Percentiles rank a stretch among this genome's conserved stretches.
phyloP scores from a whole-genome alignment of 805 yeast genomes.

The Pichia scutulata region DNA sequence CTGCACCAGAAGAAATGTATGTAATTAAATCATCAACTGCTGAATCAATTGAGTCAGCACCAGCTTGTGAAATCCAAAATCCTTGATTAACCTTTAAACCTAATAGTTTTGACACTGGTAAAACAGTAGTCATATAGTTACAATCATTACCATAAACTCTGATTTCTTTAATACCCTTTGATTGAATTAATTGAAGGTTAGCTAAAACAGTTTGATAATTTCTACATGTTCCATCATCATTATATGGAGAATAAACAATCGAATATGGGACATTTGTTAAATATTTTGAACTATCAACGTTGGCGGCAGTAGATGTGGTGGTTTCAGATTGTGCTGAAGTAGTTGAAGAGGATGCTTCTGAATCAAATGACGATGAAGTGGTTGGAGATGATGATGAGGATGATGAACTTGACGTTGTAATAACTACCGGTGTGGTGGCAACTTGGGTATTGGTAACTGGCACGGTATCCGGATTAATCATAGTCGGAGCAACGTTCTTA shows the following conservation, averaged over 20 bases:
- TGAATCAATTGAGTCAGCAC: slow-evolving; percentile 62
- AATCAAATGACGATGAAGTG: slow-evolving; percentile 13
- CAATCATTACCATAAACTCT: slow-evolving; percentile 90
- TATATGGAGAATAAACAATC: slow-evolving; percentile 75
- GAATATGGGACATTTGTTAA: slow-evolving; percentile 39
- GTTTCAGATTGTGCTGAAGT: not conserved
- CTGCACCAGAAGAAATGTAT: slow-evolving; percentile 30
- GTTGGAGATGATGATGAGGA: slow-evolving; percentile 21
- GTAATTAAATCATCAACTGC: slow-evolving; percentile 46
- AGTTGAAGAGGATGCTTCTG: slow-evolving; percentile 29
- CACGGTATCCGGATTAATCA: slow-evolving; percentile 14
- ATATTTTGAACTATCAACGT: slow-evolving; percentile 26
- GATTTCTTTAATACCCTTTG: slow-evolving; percentile 56
- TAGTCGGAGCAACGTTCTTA: slow-evolving; percentile 8
- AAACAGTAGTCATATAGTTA: slow-evolving; percentile 53
- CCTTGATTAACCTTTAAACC: slow-evolving; percentile 82
- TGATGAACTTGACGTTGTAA: slow-evolving; percentile 11
- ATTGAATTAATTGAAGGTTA: slow-evolving; percentile 52
- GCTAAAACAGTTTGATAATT: slow-evolving; percentile 39
- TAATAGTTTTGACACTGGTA: slow-evolving; percentile 47
- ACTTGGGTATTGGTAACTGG: slow-evolving; percentile 17
- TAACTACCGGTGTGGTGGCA: slow-evolving; percentile 13
- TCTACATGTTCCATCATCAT: slow-evolving; percentile 62
- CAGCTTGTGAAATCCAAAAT: slow-evolving; percentile 63
- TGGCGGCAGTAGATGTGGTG: slow-evolving; percentile 11